These are phyloP conservation scores for Agaricus blazei DNA, from an alignment of 768 basidiomycete genomes.

Conservation along the genomic window DNA sequence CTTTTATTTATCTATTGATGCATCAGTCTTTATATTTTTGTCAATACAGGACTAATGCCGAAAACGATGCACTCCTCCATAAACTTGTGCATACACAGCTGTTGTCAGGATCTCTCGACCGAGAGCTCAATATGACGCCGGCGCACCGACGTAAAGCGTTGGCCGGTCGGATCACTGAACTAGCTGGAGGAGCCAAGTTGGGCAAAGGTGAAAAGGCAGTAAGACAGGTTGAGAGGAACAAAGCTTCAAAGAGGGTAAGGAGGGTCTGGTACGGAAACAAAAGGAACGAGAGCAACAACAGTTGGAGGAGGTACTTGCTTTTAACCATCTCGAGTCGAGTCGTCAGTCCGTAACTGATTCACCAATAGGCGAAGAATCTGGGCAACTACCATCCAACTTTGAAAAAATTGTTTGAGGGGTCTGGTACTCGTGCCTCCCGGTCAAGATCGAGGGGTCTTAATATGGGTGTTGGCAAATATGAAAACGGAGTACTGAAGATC, in stretches of 20 bases:
- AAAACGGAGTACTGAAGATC: constrained; percentile 62
- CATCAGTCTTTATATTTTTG: background rate
- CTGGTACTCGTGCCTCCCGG: constrained; percentile 23
- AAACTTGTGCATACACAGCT: constrained; percentile 76
- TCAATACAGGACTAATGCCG: constrained; percentile 56
- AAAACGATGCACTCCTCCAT: constrained; percentile 77
- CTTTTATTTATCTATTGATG: background rate
- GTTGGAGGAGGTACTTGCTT: constrained; percentile 62
- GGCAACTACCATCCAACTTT: constrained; percentile 82
- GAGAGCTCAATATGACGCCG: constrained; percentile 55
- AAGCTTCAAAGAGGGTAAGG: constrained; percentile 70
- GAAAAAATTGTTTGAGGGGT: constrained; percentile 53
- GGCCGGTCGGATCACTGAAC: constrained; percentile 71
- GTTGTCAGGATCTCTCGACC: constrained; percentile 66
- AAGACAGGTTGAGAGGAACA: constrained; percentile 58
- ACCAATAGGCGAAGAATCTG: constrained; percentile 65
- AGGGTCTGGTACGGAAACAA: constrained; percentile 62
- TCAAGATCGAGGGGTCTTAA: constrained; percentile 62
- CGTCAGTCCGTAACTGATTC: background rate
- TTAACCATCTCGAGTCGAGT: constrained; percentile 12
- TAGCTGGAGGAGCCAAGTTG: constrained; percentile 61
- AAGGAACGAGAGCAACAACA: constrained; percentile 46
- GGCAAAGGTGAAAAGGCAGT: constrained; percentile 70
- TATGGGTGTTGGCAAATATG: constrained; percentile 79
- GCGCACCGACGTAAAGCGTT: constrained; percentile 71